These are phyloP conservation scores for Rhynchospora pubera DNA, from an alignment of 176 grass and related monocot genomes.

Conservation along the genomic window DNA sequence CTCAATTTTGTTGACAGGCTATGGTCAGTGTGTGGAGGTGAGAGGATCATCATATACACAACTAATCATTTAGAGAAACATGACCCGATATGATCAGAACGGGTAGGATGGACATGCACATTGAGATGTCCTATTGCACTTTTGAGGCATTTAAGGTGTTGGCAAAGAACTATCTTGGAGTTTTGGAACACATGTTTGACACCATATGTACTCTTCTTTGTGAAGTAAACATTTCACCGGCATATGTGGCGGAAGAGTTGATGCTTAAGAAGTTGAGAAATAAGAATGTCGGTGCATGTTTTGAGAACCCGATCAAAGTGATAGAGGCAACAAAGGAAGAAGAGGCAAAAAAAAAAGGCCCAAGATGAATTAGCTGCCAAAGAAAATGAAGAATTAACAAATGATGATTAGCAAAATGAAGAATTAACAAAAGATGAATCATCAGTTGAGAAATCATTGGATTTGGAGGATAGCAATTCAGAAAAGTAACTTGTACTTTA, in stretches of 20 bases:
- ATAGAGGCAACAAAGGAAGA: constrained; percentile 13
- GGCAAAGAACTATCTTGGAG: constrained; percentile 27
- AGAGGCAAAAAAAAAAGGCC: not conserved
- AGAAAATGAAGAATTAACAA: not conserved
- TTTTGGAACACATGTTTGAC: not conserved
- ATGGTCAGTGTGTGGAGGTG: constrained; percentile 28
- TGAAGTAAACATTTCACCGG: constrained; percentile 28
- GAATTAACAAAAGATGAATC: not conserved
- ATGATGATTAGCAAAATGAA: too few species aligned
- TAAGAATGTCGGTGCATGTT: not conserved
- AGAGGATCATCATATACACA: constrained; percentile 31
- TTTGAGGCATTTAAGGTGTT: constrained; percentile 36
- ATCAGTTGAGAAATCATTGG: not conserved
- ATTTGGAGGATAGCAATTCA: not conserved
- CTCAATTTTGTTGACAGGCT: constrained; percentile 36
- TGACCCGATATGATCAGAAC: constrained; percentile 31
- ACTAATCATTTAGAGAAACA: constrained; percentile 34
- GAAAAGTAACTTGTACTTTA: too few species aligned
- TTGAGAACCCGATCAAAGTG: constrained; percentile 17
- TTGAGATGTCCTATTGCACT: constrained; percentile 42
- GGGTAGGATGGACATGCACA: constrained; percentile 45
- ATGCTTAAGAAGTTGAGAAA: constrained; percentile 11
- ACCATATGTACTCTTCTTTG: not conserved
- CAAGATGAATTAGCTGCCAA: not conserved
- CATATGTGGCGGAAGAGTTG: constrained; percentile 36